Percentiles rank a stretch among this genome's conserved stretches.
Conservation (phyloP, 2,329 filamentous ascomycete genomes). For the Dactylellina sp. region DNA sequence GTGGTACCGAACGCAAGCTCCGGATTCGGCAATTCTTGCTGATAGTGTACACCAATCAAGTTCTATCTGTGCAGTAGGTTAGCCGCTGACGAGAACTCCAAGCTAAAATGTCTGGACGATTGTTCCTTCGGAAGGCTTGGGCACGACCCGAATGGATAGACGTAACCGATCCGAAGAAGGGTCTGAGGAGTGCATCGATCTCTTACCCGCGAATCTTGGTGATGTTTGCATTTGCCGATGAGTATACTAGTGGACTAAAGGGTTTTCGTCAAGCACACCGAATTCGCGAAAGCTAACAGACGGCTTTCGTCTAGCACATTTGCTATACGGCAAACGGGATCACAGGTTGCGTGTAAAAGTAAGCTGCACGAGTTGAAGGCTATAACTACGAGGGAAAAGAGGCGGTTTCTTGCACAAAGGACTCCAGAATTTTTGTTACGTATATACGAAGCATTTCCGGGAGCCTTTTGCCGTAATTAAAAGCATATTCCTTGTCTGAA, state of each 20-base stretch:
- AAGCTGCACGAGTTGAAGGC: no score
- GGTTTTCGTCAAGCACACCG: no score
- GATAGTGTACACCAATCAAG: neutral
- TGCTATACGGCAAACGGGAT: no score
- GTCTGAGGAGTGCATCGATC: neutral
- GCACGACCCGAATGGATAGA: slow-evolving; percentile 11
- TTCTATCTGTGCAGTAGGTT: neutral
- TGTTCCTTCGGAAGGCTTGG: slow-evolving; percentile 32
- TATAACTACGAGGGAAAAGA: neutral
- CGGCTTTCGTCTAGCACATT: neutral
- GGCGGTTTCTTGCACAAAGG: neutral
- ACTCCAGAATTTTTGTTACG: neutral
- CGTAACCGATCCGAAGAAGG: slow-evolving; percentile 37
- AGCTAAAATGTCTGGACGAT: neutral
- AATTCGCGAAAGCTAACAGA: neutral
- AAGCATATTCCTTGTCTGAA: slow-evolving; percentile 1
- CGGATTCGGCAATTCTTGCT: slow-evolving; percentile 31
- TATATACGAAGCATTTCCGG: slow-evolving; percentile 8
- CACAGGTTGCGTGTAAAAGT: no score
- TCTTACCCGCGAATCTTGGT: neutral
- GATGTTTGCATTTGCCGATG: neutral
- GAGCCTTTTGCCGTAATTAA: slow-evolving; percentile 23
- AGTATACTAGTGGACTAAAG: neutral
- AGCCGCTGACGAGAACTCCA: slow-evolving; percentile 16
- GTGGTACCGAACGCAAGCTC: slow-evolving; percentile 17